Conservation (phyloP, 2,329 filamentous ascomycete species). For the Lasiodiplodia citricola region DNA sequence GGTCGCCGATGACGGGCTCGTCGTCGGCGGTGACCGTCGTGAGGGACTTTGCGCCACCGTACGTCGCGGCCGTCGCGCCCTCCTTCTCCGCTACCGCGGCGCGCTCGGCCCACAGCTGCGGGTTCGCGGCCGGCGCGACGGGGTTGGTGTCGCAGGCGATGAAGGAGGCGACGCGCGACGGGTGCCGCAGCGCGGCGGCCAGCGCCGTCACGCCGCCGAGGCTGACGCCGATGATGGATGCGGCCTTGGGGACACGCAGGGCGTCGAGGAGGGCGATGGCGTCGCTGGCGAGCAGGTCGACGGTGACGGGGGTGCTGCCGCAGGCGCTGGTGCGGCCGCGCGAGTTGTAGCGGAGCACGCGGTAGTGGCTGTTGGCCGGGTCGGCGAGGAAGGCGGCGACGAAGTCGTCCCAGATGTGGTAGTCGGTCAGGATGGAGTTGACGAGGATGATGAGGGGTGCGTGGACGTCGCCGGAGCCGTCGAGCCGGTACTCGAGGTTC, state of each 20-base stretch:
- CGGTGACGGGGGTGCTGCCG: slow-evolving; percentile 51
- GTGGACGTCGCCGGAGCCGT: slow-evolving; percentile 69
- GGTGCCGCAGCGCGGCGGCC: slow-evolving; percentile 72
- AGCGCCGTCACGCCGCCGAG: slow-evolving; percentile 81
- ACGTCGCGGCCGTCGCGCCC: slow-evolving; percentile 37
- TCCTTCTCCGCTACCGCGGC: slow-evolving; percentile 70
- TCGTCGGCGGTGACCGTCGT: slow-evolving; percentile 40
- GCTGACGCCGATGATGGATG: slow-evolving; percentile 75
- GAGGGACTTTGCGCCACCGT: slow-evolving; percentile 33
- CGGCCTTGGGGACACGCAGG: slow-evolving; percentile 70
- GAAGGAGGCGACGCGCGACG: slow-evolving; percentile 64
- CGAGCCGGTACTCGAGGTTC: slow-evolving; percentile 72
- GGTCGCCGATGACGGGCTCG: slow-evolving; percentile 63
- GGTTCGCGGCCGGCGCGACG: slow-evolving; percentile 73
- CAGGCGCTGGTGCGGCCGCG: slow-evolving; percentile 66
- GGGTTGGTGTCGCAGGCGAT: slow-evolving; percentile 81
- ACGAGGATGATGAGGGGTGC: slow-evolving; percentile 76
- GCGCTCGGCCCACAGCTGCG: slow-evolving; percentile 78
- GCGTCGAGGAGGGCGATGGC: slow-evolving; percentile 69
- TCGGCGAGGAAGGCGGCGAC: slow-evolving; percentile 64
- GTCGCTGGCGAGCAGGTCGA: slow-evolving; percentile 73
- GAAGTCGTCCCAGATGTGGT: slow-evolving; percentile 81
- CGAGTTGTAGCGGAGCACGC: slow-evolving; percentile 77
- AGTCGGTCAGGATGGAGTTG: slow-evolving; percentile 80
- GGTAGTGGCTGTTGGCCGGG: slow-evolving; percentile 65